Base-by-base conservation (phyloP, 2,329 filamentous ascomycete species). In the Seiridium cupressi region DNA sequence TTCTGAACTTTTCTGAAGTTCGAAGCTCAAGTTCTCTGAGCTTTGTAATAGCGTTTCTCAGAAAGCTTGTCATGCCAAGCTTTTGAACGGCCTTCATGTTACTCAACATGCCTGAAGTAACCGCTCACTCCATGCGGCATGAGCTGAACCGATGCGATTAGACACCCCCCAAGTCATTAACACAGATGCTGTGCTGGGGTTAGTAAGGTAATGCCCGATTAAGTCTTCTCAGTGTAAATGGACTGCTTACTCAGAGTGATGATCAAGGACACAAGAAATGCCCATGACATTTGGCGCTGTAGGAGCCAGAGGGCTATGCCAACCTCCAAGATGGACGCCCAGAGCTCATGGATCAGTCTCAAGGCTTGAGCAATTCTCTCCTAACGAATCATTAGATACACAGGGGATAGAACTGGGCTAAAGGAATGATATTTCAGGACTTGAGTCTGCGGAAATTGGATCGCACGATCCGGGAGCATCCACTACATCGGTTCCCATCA, bases 51-150 rank as follows among this genome's bases (percentile, higher is more conserved):
- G 18, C 8, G 8, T 55, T 32, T 8, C 9, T 44, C 8, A 55
- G 31, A 31, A 31, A 18, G 3, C 8, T 44, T 3, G 53, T 36
- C 11, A 55, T 9, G 8, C 53, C 53, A 4, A 55, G 36, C 53
- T 44, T 55, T 11, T 44, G 35, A 8, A 55, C 53, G 13, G 53
- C 38, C 31, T 55, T 55, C 36, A 81, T 79, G 3, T 76, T 73
- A 31, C 9, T 44, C 9, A 55, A 10, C 53, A 55, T 55, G 26
- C 4, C 7, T n/a, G 53, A 8, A 5, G 53, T 55, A 4, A 44
- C 18, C 5, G 36, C n/a, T 44, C 36, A 9, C 5, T 44, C 53
- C 53, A 55, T 31, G 26, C 53, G 3, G 31, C 40, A 5, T 55
- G 53, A 18, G 53, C 53, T 55, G 35, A 11, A 5, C 36, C 36